Base-by-base conservation (phyloP, 2,329 filamentous ascomycete species). In the Lomentospora prolificans region DNA sequence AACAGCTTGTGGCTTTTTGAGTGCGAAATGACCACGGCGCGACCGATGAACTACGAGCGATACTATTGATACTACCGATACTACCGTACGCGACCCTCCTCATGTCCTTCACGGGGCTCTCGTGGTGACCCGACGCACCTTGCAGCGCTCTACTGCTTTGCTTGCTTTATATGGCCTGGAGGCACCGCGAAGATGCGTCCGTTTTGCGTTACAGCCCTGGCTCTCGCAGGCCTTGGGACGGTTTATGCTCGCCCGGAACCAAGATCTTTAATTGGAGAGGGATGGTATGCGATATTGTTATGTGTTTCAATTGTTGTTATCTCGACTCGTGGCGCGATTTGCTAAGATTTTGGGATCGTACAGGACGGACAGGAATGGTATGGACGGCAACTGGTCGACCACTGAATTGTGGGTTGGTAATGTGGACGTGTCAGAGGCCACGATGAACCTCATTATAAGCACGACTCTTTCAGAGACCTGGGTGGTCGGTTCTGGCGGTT, bases 351-450 rank as follows among this genome's bases (percentile, higher is more conserved):
- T 57, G 19, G 33, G 52, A 39, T 56, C 54, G 17, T 50, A 17
- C 25, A 19, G 27, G 30, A 19, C 9, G n/a, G 19, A n/a, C 22
- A 83, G 80, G 81, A 76, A 80, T 59, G 83, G 83, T 51, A 75
- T 79, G 60, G 85, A 89, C 65, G 86, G 86, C 8, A 77, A 77
- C 59, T 91, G 87, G 87, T 89, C 86, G 14, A 81, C 85, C 5
- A 81, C 89, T 60, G 75, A 73, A 10, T 73, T 90, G 58, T 78
- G 72, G 62, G 74, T 79, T 19, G 83, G 82, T 53, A 72, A 69
- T 6, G 62, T 64, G 12, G 56, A 60, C 2, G 65, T 67, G 57
- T 67, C 70, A 19, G 61, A 67, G 8, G 63, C 62, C 5, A 64
- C 71, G 8, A 63, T 74, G 58, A 66, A 72, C 60, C 66, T 75